A percentile compares a stretch with the other conserved stretches of the same genome.
Conservation (phyloP, 768 basidiomycete species). For the Astraeus odoratus region DNA sequence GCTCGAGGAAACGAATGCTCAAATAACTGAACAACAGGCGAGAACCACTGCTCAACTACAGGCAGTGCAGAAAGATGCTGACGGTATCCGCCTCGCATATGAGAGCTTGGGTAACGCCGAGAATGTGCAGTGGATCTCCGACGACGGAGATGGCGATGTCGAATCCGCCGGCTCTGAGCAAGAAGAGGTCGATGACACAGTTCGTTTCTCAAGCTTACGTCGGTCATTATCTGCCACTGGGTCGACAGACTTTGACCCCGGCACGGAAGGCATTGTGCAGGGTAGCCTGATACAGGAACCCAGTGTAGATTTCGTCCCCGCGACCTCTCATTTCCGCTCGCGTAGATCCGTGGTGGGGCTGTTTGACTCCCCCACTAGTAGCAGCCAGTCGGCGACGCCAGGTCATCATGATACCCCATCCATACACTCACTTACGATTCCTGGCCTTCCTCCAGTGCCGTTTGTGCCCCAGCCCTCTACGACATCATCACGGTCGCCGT, state of each 20-base stretch:
- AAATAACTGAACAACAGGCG: slow-evolving; percentile 58
- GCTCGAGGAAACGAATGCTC: slow-evolving; percentile 64
- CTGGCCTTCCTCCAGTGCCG: slow-evolving; percentile 25
- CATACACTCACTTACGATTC: slow-evolving; percentile 27
- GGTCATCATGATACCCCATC: slow-evolving; percentile 13
- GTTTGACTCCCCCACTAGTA: slow-evolving; percentile 37
- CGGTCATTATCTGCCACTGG: slow-evolving; percentile 17
- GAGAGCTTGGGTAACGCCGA: slow-evolving; percentile 56
- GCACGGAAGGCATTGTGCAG: slow-evolving; percentile 17
- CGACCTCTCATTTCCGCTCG: slow-evolving; percentile 21
- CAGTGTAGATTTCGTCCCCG: slow-evolving; percentile 14
- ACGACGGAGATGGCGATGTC: slow-evolving; percentile 34
- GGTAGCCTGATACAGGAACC: slow-evolving; percentile 18
- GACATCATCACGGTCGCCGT: slow-evolving; percentile 21
- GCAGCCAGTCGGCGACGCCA: slow-evolving; percentile 7
- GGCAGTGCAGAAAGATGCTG: slow-evolving; percentile 66
- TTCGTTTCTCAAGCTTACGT: slow-evolving; percentile 25
- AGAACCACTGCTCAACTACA: slow-evolving; percentile 55
- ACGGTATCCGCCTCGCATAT: slow-evolving; percentile 63
- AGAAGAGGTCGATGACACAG: slow-evolving; percentile 25
- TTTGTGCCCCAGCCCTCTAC: slow-evolving; percentile 28
- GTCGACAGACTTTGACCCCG: slow-evolving; percentile 15
- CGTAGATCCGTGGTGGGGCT: slow-evolving; percentile 57
- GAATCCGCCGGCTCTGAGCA: slow-evolving; percentile 16
- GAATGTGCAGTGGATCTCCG: slow-evolving; percentile 32